These are phyloP conservation scores for Evernia prunastri DNA, from an alignment of 495 filamentous ascomycete genomes.

Conservation along the genomic window DNA sequence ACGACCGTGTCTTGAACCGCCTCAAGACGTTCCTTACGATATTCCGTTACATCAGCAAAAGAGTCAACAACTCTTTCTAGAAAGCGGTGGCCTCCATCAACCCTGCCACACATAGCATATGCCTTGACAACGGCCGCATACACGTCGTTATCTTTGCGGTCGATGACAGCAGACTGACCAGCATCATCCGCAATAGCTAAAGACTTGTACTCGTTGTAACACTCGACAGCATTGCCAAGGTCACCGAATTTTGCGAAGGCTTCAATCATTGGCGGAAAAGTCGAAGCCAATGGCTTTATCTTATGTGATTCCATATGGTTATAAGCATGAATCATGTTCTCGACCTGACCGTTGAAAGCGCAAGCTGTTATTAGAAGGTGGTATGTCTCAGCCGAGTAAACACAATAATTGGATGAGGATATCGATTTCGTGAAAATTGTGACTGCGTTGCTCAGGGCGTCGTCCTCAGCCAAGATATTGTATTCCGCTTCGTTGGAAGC, in stretches of 20 bases:
- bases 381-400: conserved; percentile 70
- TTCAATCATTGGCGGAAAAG: conserved; percentile 87
- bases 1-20: conserved; percentile 65
- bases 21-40: conserved; percentile 43
- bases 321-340: conserved; percentile 84
- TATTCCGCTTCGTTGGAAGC: conserved; percentile 77
- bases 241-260: conserved; percentile 78
- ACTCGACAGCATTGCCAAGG: conserved; percentile 81
- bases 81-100: conserved; percentile 74
- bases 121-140: conserved; percentile 85
- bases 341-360: conserved; percentile 65
- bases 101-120: conserved; percentile 71
- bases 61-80: conserved; percentile 64
- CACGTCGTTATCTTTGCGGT: conserved; percentile 72
- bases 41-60: conserved; percentile 51
- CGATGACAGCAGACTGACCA: conserved; percentile 60
- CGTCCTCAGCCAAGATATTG: conserved; percentile 75
- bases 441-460: conserved; percentile 74
- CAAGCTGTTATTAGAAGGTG: conserved; percentile 76
- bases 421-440: conserved; percentile 75
- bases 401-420: conserved; percentile 41
- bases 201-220: conserved; percentile 86
- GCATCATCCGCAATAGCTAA: conserved; percentile 75
- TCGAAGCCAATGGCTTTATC: conserved; percentile 65
- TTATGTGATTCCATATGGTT: conserved; percentile 78